Evolutionary conservation across 805 yeast genomes (phyloP), one percentile per base, ranked within the genome.

Genomic region (Danielozyma ontarioensis): DNA sequence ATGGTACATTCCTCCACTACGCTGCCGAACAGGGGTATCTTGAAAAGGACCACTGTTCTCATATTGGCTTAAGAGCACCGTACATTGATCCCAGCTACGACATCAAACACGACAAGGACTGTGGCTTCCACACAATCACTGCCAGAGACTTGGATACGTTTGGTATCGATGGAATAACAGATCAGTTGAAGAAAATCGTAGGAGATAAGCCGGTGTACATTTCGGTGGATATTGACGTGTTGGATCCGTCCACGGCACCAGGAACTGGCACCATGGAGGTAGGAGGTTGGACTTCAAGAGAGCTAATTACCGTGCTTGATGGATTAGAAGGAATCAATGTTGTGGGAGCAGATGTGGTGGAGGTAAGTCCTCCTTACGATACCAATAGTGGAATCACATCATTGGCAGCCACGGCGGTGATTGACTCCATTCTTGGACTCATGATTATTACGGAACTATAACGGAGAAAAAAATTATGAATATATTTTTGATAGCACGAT

Each of bases 241-340:
- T 83, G 39, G 93, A 83, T 49, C 88, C 88, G 0, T 76, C 83
- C 4, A 60, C 67, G 32, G 86, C 86, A 3, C 84, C 89, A 12
- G 89, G 84, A 1, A 82, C 90, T 0, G 93, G 93, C 7, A 83
- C 93, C 3, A 74, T 80, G 44, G 93, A 83, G 50, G 75, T 72
- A 3, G 93, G 88, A 12, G 93, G 93, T 2, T 73, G 81, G 67
- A 69, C 78, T 11, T 42, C 49, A 1, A 64, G 90, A 29, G 90
- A 83, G 50, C 59, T 82, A 23, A 68, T 80, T 39, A 59, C 69
- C 5, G 55, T 82, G 16, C 44, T 83, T 28, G 80, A 83, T 35
- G 77, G 74, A 1, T 56, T 83, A 13, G 78, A 74, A 29, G 77
- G 76, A 1, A 55, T 82, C 36, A 69, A 78, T 37, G 39, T 83